Evolutionary conservation across 441 rosid species (phyloP).

Genomic region (Corymbia citriodora): DNA sequence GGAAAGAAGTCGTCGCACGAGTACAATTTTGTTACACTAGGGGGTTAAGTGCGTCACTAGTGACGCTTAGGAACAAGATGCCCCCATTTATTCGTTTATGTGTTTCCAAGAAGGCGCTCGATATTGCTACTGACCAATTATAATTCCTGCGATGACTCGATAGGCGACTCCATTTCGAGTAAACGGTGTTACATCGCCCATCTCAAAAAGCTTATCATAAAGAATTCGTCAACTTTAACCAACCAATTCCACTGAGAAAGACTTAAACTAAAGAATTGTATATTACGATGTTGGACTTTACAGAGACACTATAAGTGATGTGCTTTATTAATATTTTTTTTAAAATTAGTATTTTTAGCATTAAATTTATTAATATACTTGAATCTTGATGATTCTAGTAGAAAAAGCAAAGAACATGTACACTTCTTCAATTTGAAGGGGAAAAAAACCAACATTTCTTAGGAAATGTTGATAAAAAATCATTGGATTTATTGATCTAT

Average conservation of each 20-base stretch:
- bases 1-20: neutral
- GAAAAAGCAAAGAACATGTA: neutral
- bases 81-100: neutral
- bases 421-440: neutral
- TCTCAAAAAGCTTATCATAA: neutral
- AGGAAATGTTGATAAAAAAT: neutral
- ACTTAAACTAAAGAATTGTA: neutral
- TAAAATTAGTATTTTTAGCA: neutral
- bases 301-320: neutral
- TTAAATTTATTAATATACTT: neutral
- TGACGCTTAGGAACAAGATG: neutral
- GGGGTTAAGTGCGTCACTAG: neutral
- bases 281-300: neutral
- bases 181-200: neutral
- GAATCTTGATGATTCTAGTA: neutral
- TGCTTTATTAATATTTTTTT: neutral
- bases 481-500: no score
- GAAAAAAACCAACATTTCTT: no score
- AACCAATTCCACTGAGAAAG: neutral
- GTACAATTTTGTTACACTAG: neutral
- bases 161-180: neutral
- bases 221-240: neutral
- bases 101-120: neutral
- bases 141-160: neutral
- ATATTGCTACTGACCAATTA: neutral